Percentiles rank a stretch among this genome's conserved stretches.
phyloP scores from a whole-genome alignment of 129 eudicot genomes.

The Pulicaria dysenterica region DNA sequence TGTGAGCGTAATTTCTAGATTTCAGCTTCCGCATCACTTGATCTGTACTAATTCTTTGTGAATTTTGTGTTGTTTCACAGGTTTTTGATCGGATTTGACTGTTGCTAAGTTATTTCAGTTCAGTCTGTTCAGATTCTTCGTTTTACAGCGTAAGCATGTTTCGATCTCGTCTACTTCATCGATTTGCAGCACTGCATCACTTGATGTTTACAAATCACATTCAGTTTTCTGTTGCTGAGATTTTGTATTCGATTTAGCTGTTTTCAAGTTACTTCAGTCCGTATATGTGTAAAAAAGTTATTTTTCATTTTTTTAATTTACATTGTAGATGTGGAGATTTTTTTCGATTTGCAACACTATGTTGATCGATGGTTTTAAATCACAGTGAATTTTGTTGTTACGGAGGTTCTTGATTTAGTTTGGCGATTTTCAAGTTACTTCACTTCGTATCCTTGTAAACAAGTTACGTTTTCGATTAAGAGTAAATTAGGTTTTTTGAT shows the following conservation, averaged over 20 bases:
- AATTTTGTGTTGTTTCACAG: constrained; percentile 23
- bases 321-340: not conserved
- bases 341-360: not conserved
- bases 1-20: not conserved
- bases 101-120: not conserved
- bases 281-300: not conserved
- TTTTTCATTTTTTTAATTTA: not conserved
- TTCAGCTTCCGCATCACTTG: not conserved
- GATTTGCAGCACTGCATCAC: constrained; percentile 6
- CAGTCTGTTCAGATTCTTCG: constrained; percentile 6
- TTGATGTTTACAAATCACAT: constrained; percentile 2
- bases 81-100: constrained; percentile 6
- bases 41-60: constrained; percentile 8
- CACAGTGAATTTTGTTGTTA: not conserved
- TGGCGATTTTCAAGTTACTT: not conserved
- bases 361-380: not conserved
- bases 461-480: not conserved
- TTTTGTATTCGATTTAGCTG: not conserved
- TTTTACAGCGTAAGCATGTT: constrained; percentile 15
- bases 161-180: constrained; percentile 19
- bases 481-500: not conserved
- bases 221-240: constrained; percentile 1
- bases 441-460: not conserved
- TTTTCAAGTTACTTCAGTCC: not conserved
- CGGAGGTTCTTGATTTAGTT: constrained; percentile 3